A percentile compares a stretch with the other conserved stretches of the same genome.
Evolutionary conservation across 306 rosid species (phyloP).

Genomic region (Pachyrhizus erosus): DNA sequence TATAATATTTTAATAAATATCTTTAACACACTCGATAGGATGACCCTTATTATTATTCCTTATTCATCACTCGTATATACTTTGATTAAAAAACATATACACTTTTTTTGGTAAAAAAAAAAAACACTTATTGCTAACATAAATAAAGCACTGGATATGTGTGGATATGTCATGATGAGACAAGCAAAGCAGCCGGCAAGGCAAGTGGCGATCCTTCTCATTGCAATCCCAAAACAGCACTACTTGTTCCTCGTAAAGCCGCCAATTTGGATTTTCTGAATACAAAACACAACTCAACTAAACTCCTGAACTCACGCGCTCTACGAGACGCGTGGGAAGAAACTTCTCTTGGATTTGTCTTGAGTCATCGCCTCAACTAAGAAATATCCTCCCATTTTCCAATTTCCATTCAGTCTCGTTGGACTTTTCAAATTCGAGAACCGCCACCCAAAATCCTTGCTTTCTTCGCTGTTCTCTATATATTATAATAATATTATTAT

Average conservation of each 20-base stretch:
- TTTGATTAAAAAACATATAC: no score
- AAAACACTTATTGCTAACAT: no score
- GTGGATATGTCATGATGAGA: background rate
- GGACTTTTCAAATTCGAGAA: constrained; percentile 62
- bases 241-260: constrained; percentile 29
- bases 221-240: constrained; percentile 39
- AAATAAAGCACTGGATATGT: background rate
- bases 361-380: background rate
- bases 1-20: no score
- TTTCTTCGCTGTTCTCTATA: constrained; percentile 52
- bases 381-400: constrained; percentile 13
- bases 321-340: constrained; percentile 27
- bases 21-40: no score
- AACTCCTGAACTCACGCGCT: background rate
- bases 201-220: constrained; percentile 30
- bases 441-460: constrained; percentile 61
- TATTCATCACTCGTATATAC: no score
- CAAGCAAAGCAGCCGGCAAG: background rate
- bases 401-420: background rate
- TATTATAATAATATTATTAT: background rate
- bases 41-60: no score
- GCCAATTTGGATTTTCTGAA: constrained; percentile 43
- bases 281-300: background rate
- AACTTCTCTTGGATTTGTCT: background rate
- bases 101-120: no score